Percentiles rank a stretch among this genome's conserved stretches.
Evolutionary conservation across 2,329 filamentous ascomycete genomes (phyloP).

Genomic region (Botrytis deweyae): DNA sequence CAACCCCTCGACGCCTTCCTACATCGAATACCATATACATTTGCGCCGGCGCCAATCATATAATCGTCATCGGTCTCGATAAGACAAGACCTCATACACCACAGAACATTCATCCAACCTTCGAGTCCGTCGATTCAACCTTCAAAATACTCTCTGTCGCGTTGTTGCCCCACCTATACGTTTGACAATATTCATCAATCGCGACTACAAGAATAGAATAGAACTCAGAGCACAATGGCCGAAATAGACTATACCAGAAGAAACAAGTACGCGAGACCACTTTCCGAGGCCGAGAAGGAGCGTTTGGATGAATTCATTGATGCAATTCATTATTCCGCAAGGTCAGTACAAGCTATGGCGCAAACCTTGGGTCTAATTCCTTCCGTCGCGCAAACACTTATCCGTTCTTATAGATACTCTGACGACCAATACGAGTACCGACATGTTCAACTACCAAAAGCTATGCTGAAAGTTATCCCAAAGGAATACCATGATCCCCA

Average conservation of each 20-base stretch:
- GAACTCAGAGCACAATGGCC: slow-evolving; percentile 28
- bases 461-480: slow-evolving; percentile 96
- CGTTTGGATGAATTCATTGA: slow-evolving; percentile 90
- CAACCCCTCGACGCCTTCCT: slow-evolving; percentile 9
- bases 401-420: slow-evolving; percentile 66
- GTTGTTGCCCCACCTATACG: slow-evolving; percentile 16
- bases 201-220: background rate
- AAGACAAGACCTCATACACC: background rate
- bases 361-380: background rate
- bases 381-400: slow-evolving; percentile 22
- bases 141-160: background rate
- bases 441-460: slow-evolving; percentile 95
- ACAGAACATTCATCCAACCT: background rate
- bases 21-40: background rate
- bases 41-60: slow-evolving; percentile 12
- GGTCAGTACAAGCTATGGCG: slow-evolving; percentile 53
- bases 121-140: background rate
- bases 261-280: slow-evolving; percentile 78
- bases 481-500: slow-evolving; percentile 88
- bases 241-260: slow-evolving; percentile 70
- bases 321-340: slow-evolving; percentile 89
- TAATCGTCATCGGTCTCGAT: background rate
- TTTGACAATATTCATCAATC: slow-evolving; percentile 4
- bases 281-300: slow-evolving; percentile 78
- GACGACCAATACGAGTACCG: slow-evolving; percentile 94